A percentile compares a stretch with the other conserved stretches of the same genome.
Conservation (phyloP, 441 rosid genomes). For the Kokia cookei region DNA sequence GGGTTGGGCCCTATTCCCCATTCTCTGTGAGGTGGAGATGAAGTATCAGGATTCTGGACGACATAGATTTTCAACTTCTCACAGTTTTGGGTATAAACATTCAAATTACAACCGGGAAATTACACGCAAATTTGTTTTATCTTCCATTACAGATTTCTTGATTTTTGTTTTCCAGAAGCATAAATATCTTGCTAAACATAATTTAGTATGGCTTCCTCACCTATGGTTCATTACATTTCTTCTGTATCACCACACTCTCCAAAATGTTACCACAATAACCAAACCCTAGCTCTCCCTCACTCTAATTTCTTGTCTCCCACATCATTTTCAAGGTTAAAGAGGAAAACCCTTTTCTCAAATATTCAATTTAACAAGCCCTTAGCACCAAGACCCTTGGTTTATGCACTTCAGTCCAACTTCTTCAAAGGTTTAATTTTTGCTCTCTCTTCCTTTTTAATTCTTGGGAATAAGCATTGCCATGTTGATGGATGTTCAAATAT, state of each 20-base stretch:
- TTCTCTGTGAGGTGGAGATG: background rate
- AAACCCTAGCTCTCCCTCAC: conserved; percentile 9
- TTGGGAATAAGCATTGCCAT: background rate
- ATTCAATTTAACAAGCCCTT: conserved; percentile 12
- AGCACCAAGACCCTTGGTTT: conserved; percentile 24
- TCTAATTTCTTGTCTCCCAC: conserved; percentile 24
- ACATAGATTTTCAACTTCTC: background rate
- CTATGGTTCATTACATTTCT: conserved; percentile 16
- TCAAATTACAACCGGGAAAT: background rate
- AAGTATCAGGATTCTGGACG: background rate
- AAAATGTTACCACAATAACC: conserved; percentile 16
- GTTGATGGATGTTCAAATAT: background rate
- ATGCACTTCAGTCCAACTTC: conserved; percentile 53
- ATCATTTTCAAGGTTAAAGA: conserved; percentile 23
- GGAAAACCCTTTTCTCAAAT: conserved; percentile 17
- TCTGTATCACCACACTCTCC: conserved; percentile 20
- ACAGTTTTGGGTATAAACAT: background rate
- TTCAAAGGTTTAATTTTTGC: conserved; percentile 34
- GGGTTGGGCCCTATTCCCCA: background rate
- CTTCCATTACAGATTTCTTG: background rate
- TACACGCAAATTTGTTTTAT: background rate
- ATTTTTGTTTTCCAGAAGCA: background rate
- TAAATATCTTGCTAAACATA: background rate
- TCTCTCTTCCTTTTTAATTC: background rate
- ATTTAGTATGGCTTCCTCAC: conserved; percentile 20